Conservation (phyloP, 2,329 filamentous ascomycete genomes). For the Fusarium hainanense region DNA sequence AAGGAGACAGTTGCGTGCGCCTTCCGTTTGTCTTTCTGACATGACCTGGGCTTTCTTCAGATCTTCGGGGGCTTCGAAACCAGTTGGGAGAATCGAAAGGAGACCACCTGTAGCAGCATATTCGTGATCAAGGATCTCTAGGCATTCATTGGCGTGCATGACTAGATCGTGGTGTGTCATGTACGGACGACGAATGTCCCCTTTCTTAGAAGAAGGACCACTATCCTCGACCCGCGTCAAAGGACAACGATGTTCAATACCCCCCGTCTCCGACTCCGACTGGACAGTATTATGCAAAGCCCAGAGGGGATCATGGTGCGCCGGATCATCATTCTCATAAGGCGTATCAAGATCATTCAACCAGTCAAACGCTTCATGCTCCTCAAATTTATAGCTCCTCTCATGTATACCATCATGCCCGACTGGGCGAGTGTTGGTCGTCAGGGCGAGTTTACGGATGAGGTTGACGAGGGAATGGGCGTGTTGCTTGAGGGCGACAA, state of each 20-base stretch:
- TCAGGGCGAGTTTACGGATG: conserved; percentile 61
- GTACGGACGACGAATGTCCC: conserved; percentile 50
- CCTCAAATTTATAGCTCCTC: conserved; percentile 47
- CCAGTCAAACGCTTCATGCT: conserved; percentile 67
- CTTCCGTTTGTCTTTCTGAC: conserved; percentile 50
- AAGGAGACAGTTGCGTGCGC: conserved; percentile 63
- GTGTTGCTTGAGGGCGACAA: conserved; percentile 69
- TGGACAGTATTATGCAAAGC: conserved; percentile 60
- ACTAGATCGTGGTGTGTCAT: conserved; percentile 62
- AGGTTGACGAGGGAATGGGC: conserved; percentile 67
- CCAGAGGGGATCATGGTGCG: conserved; percentile 60
- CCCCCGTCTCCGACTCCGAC: conserved; percentile 54
- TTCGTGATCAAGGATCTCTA: conserved; percentile 70
- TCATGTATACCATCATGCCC: conserved; percentile 45
- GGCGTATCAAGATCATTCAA: conserved; percentile 61
- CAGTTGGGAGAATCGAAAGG: conserved; percentile 63
- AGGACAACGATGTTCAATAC: conserved; percentile 60
- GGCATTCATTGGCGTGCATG: conserved; percentile 68
- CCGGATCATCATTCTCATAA: conserved; percentile 61
- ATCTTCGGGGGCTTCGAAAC: conserved; percentile 39
- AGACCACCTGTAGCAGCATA: conserved; percentile 66
- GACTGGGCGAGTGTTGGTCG: conserved; percentile 43
- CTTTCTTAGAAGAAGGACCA: conserved; percentile 31
- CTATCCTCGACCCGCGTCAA: conserved; percentile 48
- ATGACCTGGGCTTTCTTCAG: conserved; percentile 41